Evolutionary conservation across 371 early-diverging fungal species (phyloP), one percentile per base, ranked within the genome.

Genomic region (Apophysomyces variabilis): DNA sequence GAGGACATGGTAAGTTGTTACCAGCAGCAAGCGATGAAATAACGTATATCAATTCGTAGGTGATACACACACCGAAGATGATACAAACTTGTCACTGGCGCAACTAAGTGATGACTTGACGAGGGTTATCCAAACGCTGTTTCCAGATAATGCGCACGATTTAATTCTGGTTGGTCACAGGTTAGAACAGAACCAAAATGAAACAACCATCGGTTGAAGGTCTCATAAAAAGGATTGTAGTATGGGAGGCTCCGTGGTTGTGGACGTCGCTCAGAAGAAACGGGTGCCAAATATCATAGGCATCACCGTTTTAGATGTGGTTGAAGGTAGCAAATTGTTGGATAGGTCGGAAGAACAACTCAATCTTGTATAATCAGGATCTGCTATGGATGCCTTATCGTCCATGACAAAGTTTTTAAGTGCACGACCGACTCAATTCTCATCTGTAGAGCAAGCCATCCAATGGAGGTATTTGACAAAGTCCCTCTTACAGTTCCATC

Each of bases 191-290:
- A 35, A n/a, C 1, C 12, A 36, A 45, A 44, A 43, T 14, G 32
- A 60, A 45, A 60, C 18, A 37, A 61, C n/a, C 38, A 37, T 3
- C 32, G 32, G 32, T 26, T 26, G 21, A 7, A 38, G 37, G 16
- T 39, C 60, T 56, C 18, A 57, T n/a, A 46, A 26, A 46, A 13
- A 12, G 4, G 36, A 5, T 46, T 26, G 13, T 70, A 95, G 95
- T 76, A 91, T 96, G 92, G 97, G 97, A 37, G 97, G 95, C 5
- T 86, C 95, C 1, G 92, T 96, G 3, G 92, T 93, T 1, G 90
- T 91, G 0, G 87, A 94, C 69, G 91, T 87, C 8, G 92, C 92
- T 0, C 69, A 82, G 9, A 75, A 78, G 12, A 64, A 76, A 41
- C 62, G 75, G 59, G 71, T 93, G 11, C 74, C 78, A 26, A 86